Evolutionary conservation across 75 land plant genomes (phyloP), one percentile per base, ranked within the genome.

Genomic region (Pinus taeda): DNA sequence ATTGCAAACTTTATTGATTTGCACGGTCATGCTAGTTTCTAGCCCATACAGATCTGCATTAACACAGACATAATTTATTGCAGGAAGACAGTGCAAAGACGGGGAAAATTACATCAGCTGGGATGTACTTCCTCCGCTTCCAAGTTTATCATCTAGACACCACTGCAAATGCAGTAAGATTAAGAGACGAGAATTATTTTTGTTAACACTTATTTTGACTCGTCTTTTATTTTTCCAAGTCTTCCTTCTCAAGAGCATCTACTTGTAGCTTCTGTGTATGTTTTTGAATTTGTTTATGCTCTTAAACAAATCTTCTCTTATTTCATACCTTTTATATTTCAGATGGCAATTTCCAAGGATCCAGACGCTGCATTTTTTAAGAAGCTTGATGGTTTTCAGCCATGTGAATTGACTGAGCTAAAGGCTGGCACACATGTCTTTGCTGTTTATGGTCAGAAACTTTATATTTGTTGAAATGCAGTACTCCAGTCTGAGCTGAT

Each of bases 331-430:
- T 77, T 26, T 3, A 71, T 72, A 49, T 53, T 79, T 21, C 88
- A 97, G 98, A 79, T 86, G 57, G 86, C 92, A 58, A 83, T 85
- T 74, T 83, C 98, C 30, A 97, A 93, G 66, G 99, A 95, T 88
- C 95, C 92, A 20, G 98, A 97, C 82, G 80, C 96, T 49, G 98
- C 98, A 13, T 91, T 95, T 78, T 97, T 97, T 71, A 97, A 93
- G 75, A 95, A 83, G 74, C 81, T 97, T 82, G 98, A 95, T 78
- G 98, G 95, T 15, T 94, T 95, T 77, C 99, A 97, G 75, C 94
- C 98, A 14, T 94, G 98, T 91, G 99, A 97, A 88, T 81, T 97
- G 74, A 89, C 90, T 79, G 93, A 89, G 76, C 78, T 97, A 64
- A 89, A 93, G 69, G 90, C 92, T 22, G 99, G 98, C 56, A 88